Conservation (phyloP, 306 rosid genomes). For the Echinosophora koreensis region DNA sequence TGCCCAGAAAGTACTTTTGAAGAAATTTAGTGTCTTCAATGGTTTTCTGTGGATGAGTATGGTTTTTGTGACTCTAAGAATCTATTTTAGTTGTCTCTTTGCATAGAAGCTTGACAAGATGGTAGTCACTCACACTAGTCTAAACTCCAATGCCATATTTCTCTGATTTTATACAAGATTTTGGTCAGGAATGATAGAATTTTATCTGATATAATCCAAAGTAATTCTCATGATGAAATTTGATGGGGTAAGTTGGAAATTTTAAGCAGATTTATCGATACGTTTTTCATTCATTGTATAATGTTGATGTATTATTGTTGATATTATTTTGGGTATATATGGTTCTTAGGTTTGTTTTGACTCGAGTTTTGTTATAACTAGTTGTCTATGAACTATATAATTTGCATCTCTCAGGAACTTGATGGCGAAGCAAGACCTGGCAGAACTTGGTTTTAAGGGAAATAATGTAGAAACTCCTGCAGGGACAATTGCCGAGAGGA, state of each 20-base stretch:
- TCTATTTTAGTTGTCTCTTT: constrained; percentile 5
- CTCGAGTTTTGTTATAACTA: neutral
- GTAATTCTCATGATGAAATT: constrained; percentile 3
- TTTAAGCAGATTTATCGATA: constrained; percentile 20
- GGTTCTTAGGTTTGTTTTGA: constrained; percentile 31
- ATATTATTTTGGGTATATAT: neutral
- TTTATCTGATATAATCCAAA: constrained; percentile 10
- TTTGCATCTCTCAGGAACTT: constrained; percentile 74
- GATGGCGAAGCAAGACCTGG: constrained; percentile 97
- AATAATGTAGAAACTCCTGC: constrained; percentile 44
- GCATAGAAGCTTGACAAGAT: constrained; percentile 35
- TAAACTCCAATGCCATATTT: constrained; percentile 36
- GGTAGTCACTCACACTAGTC: neutral
- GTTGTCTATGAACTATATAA: constrained; percentile 38
- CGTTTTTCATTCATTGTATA: neutral
- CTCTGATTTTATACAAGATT: neutral
- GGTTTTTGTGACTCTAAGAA: neutral
- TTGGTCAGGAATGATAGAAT: constrained; percentile 21
- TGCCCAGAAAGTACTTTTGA: neutral
- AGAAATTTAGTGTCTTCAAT: neutral
- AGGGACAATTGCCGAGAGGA: constrained; percentile 50
- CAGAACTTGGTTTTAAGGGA: constrained; percentile 85
- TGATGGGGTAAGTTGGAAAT: constrained; percentile 5
- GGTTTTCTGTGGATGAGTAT: neutral
- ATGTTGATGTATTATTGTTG: constrained; percentile 19